Evolutionary conservation across 2,329 filamentous ascomycete species (phyloP), one percentile per base, ranked within the genome.

Genomic region (Ophiocordyceps polyrhachis-furcata): DNA sequence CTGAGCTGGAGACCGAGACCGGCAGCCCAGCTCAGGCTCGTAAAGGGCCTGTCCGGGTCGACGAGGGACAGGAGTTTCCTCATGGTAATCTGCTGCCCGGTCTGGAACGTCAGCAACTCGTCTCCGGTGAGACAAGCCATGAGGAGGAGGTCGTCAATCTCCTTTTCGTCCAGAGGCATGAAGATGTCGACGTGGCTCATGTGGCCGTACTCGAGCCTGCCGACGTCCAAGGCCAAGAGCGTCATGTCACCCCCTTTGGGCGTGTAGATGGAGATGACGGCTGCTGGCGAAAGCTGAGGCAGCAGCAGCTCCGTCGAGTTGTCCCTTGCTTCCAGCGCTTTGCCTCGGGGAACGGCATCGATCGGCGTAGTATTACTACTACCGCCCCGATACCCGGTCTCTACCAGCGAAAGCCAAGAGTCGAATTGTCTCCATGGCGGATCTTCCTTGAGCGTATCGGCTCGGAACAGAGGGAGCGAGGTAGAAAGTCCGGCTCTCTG

Each of bases 131-230:
- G 40, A 20, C 31, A 31, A n/a, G 14, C 31, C 14, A 21, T 23
- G 28, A 41, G 29, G 4, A 45, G 41, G 2, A 45, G 40, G 11
- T 45, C 44, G 31, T 45, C 40, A 5, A 45, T 23, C 14, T 15
- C 19, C 4, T 28, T 31, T n/a, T 42, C 19, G 11, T 23, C 11
- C 2, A 45, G 40, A 11, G 44, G 44, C 17, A 45, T 29, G 19
- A 45, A 45, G 21, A 45, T 25, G 11, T 45, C 44, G 4, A 45
- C 29, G 14, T 45, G 44, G 40, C 44, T 45, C 44, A 45, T 42
- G 21, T 45, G 44, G 41, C 44, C 28, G 17, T 45, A 45, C 14
- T 45, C 44, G 20, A 45, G 40, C 6, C 23, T 15, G 40, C 44
- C 44, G n/a, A 45, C 21, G 15, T 45, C 40, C n/a, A 45, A n/a